phyloP scores from a whole-genome alignment of 1,139 yeast genomes.

The Kluyveromyces sp. region DNA sequence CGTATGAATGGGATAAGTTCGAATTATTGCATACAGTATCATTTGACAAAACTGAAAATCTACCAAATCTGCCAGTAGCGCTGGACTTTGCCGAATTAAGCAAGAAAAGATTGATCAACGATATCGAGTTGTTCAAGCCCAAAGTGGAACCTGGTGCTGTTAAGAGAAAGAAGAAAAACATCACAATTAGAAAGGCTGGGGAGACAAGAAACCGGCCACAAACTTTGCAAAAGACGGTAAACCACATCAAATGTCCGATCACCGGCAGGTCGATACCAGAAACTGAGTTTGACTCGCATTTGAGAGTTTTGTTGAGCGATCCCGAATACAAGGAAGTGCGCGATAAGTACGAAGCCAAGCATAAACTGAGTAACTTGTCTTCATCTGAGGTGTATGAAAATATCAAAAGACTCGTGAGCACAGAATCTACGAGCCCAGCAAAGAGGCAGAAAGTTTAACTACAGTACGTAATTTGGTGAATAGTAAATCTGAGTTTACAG shows the following conservation, averaged over 20 bases:
- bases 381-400: conserved; percentile 69
- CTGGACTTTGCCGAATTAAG: conserved; percentile 52
- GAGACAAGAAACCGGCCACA: conserved; percentile 43
- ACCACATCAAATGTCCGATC: conserved; percentile 62
- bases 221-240: conserved; percentile 9
- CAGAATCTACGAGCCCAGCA: neutral
- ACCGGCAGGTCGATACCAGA: conserved; percentile 68
- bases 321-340: conserved; percentile 73
- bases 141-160: neutral
- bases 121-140: conserved; percentile 1
- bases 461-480: too few relatives aligned
- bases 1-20: conserved; percentile 86
- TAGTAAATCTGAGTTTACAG: too few relatives aligned
- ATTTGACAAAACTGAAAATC: conserved; percentile 58
- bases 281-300: conserved; percentile 63
- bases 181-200: conserved; percentile 66
- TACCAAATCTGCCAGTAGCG: conserved; percentile 52
- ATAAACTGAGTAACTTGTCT: conserved; percentile 56
- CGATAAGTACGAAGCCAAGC: conserved; percentile 56
- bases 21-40: conserved; percentile 60
- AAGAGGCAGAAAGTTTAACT: conserved; percentile 9
- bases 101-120: conserved; percentile 13
- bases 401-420: conserved; percentile 45
- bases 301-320: conserved; percentile 65
- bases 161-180: conserved; percentile 34